Evolutionary conservation across 352 stramenopile genomes (phyloP).

Genomic region (Blastocystis sp.): DNA sequence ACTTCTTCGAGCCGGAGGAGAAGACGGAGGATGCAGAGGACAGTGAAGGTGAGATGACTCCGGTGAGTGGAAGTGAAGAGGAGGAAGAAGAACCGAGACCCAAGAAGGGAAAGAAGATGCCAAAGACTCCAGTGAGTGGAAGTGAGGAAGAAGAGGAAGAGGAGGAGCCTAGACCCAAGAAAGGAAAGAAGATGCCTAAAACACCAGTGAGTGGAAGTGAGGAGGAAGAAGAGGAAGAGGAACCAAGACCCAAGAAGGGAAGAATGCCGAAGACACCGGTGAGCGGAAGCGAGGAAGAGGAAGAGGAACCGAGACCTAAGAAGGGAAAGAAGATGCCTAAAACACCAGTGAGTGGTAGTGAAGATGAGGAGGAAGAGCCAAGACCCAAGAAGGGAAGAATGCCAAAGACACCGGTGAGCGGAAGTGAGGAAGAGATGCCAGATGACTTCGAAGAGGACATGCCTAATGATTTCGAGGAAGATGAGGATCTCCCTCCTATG

Average conservation of each 20-base stretch:
- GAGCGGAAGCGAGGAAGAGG: conserved; percentile 17
- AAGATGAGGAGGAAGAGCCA: conserved; percentile 18
- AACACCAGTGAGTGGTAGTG: neutral
- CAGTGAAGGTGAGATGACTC: neutral
- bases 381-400: conserved; percentile 17
- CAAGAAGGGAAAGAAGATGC: conserved; percentile 51
- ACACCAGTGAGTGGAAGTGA: neutral
- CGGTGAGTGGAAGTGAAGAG: neutral
- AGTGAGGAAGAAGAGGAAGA: neutral
- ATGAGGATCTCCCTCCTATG: conserved; percentile 19
- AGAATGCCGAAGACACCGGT: neutral
- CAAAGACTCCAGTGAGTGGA: neutral
- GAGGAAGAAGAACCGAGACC: conserved; percentile 11
- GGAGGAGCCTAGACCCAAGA: neutral
- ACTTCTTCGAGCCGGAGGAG: neutral
- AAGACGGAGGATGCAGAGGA: neutral
- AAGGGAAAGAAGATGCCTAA: conserved; percentile 40
- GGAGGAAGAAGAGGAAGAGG: conserved; percentile 19
- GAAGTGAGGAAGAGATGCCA: neutral
- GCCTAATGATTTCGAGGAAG: conserved; percentile 20
- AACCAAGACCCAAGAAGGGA: neutral
- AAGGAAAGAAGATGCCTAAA: conserved; percentile 23
- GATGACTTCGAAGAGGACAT: neutral
- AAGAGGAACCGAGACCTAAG: neutral
- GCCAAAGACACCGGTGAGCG: neutral